Base-by-base conservation (phyloP, 805 yeast genomes). In the Yarrowia yakushimensis region DNA sequence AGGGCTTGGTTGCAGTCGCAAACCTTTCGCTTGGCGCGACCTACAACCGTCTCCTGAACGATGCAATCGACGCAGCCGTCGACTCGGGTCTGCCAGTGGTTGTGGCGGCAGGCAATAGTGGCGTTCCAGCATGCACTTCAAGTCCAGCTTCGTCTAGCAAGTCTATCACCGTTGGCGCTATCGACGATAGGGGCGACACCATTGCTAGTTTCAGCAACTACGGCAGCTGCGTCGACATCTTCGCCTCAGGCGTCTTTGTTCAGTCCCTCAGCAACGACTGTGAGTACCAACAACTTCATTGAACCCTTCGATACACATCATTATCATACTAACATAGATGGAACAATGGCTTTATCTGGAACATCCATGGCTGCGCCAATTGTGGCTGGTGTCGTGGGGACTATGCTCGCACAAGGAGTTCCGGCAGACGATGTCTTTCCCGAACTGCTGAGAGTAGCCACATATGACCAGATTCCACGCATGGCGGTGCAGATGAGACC, bases 191-290 rank as follows among this genome's bases (percentile, higher is more conserved):
- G n/a, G 79, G 79, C 7, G 96, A 90, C 68, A 67, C 78, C 2
- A 77, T 90, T 30, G 96, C 97, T 0, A 70, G 81, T 12, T 92
- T 93, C 69, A 82, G 94, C n/a, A 92, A 93, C 70, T 89, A 91
- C 90, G 97, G 98, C 0, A 77, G 78, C n/a, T 93, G 97, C 72
- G 96, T 92, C 6, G 90, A 90, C 69, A 78, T 90, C 1, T 87
- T 88, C 74, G 90, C 97, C 0, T 83, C 93, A 48, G 98, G 98
- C 0, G 85, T 90, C 31, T 34, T 37, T 13, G 45, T 52, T 25
- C 60, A 52, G 37, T 52, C 60, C 23, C 45, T 52, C 34, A 52
- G 45, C 15, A 48, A 48, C 23, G 55, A 48, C 11, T 48, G 55
- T 48, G 15, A 48, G 55, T 48, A 43, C 15, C 31, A 17, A 17